Evolutionary conservation across 2,329 filamentous ascomycete species (phyloP).

Genomic region (Zarea fungicola): DNA sequence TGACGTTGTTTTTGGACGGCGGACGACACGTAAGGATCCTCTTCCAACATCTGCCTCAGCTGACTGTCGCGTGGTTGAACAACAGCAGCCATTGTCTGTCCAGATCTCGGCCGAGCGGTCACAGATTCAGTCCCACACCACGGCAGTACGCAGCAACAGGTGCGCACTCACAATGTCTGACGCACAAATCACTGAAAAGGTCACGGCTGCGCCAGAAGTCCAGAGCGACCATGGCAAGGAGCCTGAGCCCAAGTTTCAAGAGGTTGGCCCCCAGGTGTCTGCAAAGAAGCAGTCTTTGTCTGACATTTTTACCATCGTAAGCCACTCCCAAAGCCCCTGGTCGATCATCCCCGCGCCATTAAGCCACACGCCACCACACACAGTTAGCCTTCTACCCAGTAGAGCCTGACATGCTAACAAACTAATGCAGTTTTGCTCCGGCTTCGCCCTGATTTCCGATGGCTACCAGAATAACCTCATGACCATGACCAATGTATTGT

Average conservation of each 20-base stretch:
- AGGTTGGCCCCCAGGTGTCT: neutral
- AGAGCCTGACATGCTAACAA: neutral
- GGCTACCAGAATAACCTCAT: constrained; percentile 35
- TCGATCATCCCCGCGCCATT: neutral
- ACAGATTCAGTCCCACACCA: no score
- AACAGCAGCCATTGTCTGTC: no score
- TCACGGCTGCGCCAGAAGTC: neutral
- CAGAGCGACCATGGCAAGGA: neutral
- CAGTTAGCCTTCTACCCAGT: neutral
- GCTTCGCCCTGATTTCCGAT: constrained; percentile 30
- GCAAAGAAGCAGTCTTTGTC: constrained; percentile 19
- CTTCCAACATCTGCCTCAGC: neutral
- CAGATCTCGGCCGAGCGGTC: no score
- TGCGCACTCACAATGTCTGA: neutral
- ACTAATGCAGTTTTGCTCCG: constrained; percentile 22
- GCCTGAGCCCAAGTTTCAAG: neutral
- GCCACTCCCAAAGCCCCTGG: neutral
- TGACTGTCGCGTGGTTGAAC: constrained; percentile 4
- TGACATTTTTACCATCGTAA: constrained; percentile 24
- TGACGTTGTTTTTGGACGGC: neutral
- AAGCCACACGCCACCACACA: no score
- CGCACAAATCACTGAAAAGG: constrained; percentile 1
- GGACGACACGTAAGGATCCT: neutral
- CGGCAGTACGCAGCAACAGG: no score
- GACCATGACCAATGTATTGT: constrained; percentile 28